These are phyloP conservation scores for Phylloporus arenicola DNA, from an alignment of 768 basidiomycete genomes.

Conservation along the genomic window DNA sequence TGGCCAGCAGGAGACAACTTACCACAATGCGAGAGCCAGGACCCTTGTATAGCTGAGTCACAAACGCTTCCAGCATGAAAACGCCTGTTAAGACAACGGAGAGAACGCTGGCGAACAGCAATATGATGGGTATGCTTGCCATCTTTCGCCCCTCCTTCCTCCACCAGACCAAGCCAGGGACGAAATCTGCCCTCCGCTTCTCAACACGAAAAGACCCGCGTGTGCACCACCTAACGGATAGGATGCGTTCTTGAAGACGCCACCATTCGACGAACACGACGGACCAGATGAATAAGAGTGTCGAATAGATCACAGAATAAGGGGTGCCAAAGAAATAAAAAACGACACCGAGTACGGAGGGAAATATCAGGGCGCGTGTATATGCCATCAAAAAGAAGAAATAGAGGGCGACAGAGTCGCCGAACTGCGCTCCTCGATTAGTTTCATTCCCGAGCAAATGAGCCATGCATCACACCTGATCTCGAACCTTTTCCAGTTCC, in stretches of 20 bases:
- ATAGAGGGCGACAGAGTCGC: constrained; percentile 80
- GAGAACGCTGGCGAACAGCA: constrained; percentile 66
- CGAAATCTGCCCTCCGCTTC: constrained; percentile 57
- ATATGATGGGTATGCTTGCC: constrained; percentile 65
- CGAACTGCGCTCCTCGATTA: constrained; percentile 44
- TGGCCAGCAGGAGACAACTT: constrained; percentile 26
- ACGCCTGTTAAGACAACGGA: constrained; percentile 71
- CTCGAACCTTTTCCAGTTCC: constrained; percentile 63
- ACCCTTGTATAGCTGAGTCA: constrained; percentile 83
- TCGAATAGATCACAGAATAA: constrained; percentile 75
- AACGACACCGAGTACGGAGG: constrained; percentile 61
- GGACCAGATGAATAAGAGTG: constrained; percentile 76
- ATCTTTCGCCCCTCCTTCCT: constrained; percentile 61
- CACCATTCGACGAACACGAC: constrained; percentile 88
- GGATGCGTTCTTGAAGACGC: constrained; percentile 77
- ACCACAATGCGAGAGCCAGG: constrained; percentile 77
- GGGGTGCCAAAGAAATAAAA: constrained; percentile 67
- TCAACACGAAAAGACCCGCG: constrained; percentile 74
- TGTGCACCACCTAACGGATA: constrained; percentile 81
- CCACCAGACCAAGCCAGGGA: constrained; percentile 64
- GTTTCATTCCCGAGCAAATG: neutral
- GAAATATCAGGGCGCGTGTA: constrained; percentile 71
- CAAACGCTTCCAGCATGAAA: constrained; percentile 86
- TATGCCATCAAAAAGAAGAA: constrained; percentile 86
- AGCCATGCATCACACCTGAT: constrained; percentile 49